Percentiles rank a stretch among this genome's conserved stretches.
phyloP scores from a whole-genome alignment of 1,284 basidiomycete species.

The Neonothopanus nambi region DNA sequence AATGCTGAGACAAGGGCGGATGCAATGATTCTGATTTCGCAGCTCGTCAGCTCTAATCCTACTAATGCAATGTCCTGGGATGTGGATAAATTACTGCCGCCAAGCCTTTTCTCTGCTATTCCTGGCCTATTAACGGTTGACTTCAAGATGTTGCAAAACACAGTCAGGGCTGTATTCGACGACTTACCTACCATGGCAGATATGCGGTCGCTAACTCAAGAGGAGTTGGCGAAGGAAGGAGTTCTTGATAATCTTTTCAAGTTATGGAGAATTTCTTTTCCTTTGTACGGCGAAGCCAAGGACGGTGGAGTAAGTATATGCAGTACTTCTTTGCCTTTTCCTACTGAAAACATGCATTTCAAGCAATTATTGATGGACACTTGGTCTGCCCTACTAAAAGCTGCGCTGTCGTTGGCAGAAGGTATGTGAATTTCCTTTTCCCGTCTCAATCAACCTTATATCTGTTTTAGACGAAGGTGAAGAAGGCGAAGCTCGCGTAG shows the following conservation, averaged over 20 bases:
- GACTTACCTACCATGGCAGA: constrained; percentile 52
- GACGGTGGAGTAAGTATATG: neutral
- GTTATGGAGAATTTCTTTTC: constrained; percentile 54
- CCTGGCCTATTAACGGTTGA: constrained; percentile 63
- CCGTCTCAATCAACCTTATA: neutral
- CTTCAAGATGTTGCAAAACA: constrained; percentile 44
- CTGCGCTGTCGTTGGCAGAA: constrained; percentile 4
- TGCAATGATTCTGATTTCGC: constrained; percentile 50
- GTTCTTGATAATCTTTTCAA: constrained; percentile 54
- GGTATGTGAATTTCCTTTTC: neutral
- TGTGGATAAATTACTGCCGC: constrained; percentile 49
- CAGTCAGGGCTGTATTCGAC: constrained; percentile 52
- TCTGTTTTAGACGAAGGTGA: constrained; percentile 8
- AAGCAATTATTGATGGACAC: constrained; percentile 11
- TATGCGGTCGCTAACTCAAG: constrained; percentile 51
- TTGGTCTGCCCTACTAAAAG: constrained; percentile 13
- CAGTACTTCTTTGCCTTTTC: neutral
- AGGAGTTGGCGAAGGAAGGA: constrained; percentile 55
- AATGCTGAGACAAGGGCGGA: constrained; percentile 50
- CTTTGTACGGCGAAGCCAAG: neutral
- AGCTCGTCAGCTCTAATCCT: constrained; percentile 44
- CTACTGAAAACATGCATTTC: neutral
- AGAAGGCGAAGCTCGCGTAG: constrained; percentile 4
- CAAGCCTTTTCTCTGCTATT: constrained; percentile 53
- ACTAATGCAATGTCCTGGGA: constrained; percentile 40